phyloP scores from a whole-genome alignment of 2,329 filamentous ascomycete species.

The Whalleya microplaca region DNA sequence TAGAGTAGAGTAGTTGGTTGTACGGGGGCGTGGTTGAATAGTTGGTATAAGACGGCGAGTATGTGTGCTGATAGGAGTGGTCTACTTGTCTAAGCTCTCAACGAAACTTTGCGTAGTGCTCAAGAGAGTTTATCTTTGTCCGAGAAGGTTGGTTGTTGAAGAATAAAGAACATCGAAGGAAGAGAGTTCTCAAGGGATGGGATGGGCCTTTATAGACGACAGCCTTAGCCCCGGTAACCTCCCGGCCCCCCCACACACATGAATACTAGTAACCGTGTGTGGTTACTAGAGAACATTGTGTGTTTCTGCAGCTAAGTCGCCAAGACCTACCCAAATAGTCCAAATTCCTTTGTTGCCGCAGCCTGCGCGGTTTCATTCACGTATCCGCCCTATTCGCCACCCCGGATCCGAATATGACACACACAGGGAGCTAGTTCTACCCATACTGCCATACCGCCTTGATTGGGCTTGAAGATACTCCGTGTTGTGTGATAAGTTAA shows the following conservation, averaged over 20 bases:
- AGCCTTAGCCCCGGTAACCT: conserved; percentile 14
- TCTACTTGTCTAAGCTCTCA: neutral
- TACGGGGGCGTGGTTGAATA: neutral
- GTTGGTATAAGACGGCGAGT: neutral
- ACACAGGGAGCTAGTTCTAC: neutral
- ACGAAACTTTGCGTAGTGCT: conserved; percentile 5
- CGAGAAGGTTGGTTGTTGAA: conserved; percentile 10
- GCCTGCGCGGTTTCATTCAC: conserved; percentile 26
- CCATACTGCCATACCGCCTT: neutral
- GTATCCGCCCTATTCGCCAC: conserved; percentile 17
- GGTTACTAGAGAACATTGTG: conserved; percentile 6
- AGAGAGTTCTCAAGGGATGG: conserved; percentile 9
- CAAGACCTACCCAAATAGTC: conserved; percentile 33
- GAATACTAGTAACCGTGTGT: conserved; percentile 9
- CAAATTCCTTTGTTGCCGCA: conserved; percentile 17
- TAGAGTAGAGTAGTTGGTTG: conserved; percentile 7
- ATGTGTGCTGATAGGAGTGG: conserved; percentile 4
- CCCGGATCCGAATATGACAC: neutral
- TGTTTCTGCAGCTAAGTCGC: conserved; percentile 29
- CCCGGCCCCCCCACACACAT: conserved; percentile 3
- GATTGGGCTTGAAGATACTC: neutral
- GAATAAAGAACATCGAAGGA: conserved; percentile 10
- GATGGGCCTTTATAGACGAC: conserved; percentile 21
- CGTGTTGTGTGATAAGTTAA: neutral
- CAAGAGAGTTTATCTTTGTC: conserved; percentile 14